Evolutionary conservation across 1,284 basidiomycete species (phyloP).

Genomic region (Trametes hirsuta): DNA sequence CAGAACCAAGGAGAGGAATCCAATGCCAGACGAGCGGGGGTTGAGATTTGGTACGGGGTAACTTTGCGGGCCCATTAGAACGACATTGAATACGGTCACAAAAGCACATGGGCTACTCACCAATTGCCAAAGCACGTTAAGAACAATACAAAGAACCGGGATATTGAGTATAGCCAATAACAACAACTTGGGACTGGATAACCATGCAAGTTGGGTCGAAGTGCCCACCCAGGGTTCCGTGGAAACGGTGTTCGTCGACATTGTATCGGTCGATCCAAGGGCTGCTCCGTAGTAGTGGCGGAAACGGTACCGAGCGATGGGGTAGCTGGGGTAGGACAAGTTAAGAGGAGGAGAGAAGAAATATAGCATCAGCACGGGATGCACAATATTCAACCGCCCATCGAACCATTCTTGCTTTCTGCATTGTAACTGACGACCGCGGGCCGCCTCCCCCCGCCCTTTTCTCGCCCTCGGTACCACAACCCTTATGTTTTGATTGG

Average conservation of each 20-base stretch:
- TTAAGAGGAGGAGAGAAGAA: neutral
- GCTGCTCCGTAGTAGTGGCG: constrained; percentile 1
- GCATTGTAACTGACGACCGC: neutral
- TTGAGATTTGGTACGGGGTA: constrained; percentile 55
- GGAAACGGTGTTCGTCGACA: constrained; percentile 44
- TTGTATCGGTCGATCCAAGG: constrained; percentile 22
- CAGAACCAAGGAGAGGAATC: constrained; percentile 78
- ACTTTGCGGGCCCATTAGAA: constrained; percentile 19
- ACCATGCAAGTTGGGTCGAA: constrained; percentile 35
- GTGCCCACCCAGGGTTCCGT: constrained; percentile 51
- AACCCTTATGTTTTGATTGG: too few relatives aligned
- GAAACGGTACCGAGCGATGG: neutral
- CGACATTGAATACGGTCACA: neutral
- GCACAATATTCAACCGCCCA: constrained; percentile 4
- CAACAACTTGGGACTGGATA: constrained; percentile 31
- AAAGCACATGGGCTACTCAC: constrained; percentile 40
- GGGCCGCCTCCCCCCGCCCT: too few relatives aligned
- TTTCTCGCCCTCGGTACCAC: too few relatives aligned
- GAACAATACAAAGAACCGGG: constrained; percentile 49
- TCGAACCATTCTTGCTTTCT: constrained; percentile 27
- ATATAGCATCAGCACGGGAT: constrained; percentile 22
- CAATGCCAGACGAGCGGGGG: constrained; percentile 84
- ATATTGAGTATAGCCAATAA: constrained; percentile 41
- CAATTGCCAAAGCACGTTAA: constrained; percentile 67
- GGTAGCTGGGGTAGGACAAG: constrained; percentile 18